Conservation (phyloP, 306 rosid species). For the Casuarina glauca region DNA sequence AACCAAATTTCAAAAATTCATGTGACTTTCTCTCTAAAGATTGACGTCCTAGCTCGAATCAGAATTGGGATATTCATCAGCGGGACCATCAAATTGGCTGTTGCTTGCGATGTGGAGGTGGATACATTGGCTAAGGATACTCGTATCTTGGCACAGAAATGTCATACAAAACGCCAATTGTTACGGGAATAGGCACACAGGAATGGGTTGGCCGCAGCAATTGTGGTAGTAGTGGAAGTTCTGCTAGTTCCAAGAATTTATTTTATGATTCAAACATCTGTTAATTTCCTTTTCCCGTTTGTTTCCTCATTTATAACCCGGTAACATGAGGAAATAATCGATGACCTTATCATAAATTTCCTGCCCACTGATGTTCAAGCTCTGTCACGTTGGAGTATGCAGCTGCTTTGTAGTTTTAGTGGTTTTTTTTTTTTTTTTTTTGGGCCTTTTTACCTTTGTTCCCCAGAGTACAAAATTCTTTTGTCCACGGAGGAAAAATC, state of each 20-base stretch:
- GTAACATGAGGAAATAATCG: background rate
- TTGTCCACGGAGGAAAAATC: no score
- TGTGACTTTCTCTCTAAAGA: conserved; percentile 28
- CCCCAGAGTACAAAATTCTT: no score
- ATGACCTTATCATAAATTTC: background rate
- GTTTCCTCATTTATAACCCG: background rate
- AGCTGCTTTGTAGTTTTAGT: no score
- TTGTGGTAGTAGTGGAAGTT: no score
- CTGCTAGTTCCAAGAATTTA: no score
- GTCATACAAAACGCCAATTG: conserved; percentile 28
- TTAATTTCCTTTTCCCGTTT: background rate
- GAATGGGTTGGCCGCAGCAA: background rate
- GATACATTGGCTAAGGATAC: conserved; percentile 43
- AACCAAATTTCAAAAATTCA: background rate
- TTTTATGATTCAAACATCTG: no score
- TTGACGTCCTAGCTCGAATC: conserved; percentile 30
- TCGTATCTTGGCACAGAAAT: conserved; percentile 45
- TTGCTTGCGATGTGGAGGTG: conserved; percentile 38
- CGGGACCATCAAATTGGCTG: conserved; percentile 27
- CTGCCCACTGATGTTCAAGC: no score
- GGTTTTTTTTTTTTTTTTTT: no score
- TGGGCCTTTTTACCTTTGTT: no score
- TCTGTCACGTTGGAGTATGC: background rate
- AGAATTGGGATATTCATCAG: conserved; percentile 27
- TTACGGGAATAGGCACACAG: no score